These are phyloP conservation scores for Rubroshorea leprosula DNA, from an alignment of 345 rosid species.

Conservation along the genomic window DNA sequence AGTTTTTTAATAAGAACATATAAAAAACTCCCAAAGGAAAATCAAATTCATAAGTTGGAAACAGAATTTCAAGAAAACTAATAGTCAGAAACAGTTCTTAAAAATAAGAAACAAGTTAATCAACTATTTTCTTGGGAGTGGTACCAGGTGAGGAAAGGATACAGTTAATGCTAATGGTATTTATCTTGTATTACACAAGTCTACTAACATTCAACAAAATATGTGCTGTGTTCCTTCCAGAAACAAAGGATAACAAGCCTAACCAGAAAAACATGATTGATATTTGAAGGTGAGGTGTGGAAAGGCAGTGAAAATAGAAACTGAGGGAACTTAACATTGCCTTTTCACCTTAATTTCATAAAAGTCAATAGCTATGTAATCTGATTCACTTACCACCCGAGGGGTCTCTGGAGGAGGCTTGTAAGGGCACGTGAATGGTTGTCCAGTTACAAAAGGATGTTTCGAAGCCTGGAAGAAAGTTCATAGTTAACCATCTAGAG, in stretches of 20 bases:
- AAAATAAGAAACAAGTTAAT: background rate
- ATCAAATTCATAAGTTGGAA: background rate
- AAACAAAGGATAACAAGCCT: background rate
- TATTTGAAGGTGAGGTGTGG: background rate
- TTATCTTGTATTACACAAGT: constrained; percentile 4
- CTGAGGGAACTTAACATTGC: background rate
- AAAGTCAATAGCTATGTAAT: background rate
- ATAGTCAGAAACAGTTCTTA: background rate
- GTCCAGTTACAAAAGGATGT: constrained; percentile 98
- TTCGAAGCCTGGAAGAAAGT: constrained; percentile 69
- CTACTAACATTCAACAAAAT: background rate
- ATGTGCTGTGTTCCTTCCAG: background rate
- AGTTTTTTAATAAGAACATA: background rate
- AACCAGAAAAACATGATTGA: background rate
- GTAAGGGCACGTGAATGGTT: constrained; percentile 91
- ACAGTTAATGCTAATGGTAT: background rate
- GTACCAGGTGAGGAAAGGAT: background rate
- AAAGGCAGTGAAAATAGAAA: background rate
- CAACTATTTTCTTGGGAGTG: background rate
- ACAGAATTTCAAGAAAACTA: background rate
- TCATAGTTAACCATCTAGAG: constrained; percentile 1
- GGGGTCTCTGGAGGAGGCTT: constrained; percentile 80
- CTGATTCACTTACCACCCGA: constrained; percentile 56
- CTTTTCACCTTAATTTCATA: background rate
- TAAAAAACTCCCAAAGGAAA: background rate